phyloP scores from a whole-genome alignment of 2,329 filamentous ascomycete genomes.

The Aspergillus persii region DNA sequence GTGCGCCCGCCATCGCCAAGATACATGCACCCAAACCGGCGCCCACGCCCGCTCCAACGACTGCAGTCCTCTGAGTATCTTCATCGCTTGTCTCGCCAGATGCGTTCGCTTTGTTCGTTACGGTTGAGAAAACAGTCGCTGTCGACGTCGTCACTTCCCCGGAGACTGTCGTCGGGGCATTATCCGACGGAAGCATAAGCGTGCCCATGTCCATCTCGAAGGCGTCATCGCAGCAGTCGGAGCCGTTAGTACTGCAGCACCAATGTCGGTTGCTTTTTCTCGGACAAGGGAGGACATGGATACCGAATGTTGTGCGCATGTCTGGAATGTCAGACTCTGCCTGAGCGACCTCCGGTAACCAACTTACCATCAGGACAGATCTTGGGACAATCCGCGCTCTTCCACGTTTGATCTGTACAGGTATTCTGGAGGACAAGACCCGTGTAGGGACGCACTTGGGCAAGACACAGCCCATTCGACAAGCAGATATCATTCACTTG shows the following conservation, averaged over 20 bases:
- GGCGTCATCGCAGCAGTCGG: constrained; percentile 5
- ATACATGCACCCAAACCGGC: constrained; percentile 4
- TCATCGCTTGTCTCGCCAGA: neutral
- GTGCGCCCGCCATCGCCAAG: neutral
- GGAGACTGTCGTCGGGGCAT: neutral
- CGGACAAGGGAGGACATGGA: constrained; percentile 5
- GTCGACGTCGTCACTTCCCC: neutral
- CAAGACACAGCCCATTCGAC: neutral
- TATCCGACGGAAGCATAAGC: neutral
- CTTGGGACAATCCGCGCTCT: neutral
- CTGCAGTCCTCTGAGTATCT: neutral
- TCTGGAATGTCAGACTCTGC: neutral
- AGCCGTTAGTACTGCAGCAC: constrained; percentile 6
- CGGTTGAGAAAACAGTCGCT: neutral
- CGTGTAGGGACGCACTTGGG: neutral
- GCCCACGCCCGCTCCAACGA: constrained; percentile 1
- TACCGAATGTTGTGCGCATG: neutral
- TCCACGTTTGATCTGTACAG: neutral
- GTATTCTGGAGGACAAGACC: neutral
- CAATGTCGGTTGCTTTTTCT: neutral
- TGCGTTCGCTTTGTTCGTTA: neutral
- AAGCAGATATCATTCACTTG: neutral
- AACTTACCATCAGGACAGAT: neutral
- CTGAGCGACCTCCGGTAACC: no score
- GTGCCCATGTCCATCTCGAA: constrained; percentile 4